A percentile compares a stretch with the other conserved stretches of the same genome.
Evolutionary conservation across 306 rosid genomes (phyloP).

Genomic region (Gillenia trifoliata): DNA sequence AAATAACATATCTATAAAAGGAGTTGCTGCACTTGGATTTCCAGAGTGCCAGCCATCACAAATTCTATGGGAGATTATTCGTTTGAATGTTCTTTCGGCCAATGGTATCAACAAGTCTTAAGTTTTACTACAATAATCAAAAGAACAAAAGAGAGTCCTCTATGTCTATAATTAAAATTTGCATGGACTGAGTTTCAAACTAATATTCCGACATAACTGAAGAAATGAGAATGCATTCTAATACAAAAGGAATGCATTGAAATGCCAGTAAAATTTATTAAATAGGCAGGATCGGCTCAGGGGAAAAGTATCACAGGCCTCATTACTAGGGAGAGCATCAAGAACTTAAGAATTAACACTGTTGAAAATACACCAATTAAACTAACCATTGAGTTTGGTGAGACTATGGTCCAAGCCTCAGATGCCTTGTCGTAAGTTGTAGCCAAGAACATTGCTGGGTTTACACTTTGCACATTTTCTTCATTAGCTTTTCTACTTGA

Average conservation of each 20-base stretch:
- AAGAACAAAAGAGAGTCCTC: conserved; percentile 1
- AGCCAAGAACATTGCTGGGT: conserved; percentile 72
- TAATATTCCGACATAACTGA: neutral
- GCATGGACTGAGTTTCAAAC: neutral
- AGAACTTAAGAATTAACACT: neutral
- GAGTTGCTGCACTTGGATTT: neutral
- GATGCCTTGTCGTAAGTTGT: conserved; percentile 78
- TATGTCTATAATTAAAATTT: neutral
- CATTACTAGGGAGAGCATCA: neutral
- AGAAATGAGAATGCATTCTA: neutral
- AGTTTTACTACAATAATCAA: neutral
- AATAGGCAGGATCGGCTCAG: neutral
- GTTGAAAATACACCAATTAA: conserved; percentile 8
- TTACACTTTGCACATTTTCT: conserved; percentile 39
- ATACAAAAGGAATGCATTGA: neutral
- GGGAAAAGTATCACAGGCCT: neutral
- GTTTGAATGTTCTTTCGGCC: neutral
- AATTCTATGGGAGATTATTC: neutral
- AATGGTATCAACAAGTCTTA: neutral
- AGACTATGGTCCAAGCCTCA: conserved; percentile 82
- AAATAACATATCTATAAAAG: conserved; percentile 6
- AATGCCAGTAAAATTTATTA: neutral
- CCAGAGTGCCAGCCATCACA: neutral
- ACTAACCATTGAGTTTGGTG: conserved; percentile 64
- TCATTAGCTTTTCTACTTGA: conserved; percentile 55